Percentiles rank a stretch among this genome's conserved stretches.
Evolutionary conservation across 495 filamentous ascomycete species (phyloP).

Genomic region (Xylaria longipes): DNA sequence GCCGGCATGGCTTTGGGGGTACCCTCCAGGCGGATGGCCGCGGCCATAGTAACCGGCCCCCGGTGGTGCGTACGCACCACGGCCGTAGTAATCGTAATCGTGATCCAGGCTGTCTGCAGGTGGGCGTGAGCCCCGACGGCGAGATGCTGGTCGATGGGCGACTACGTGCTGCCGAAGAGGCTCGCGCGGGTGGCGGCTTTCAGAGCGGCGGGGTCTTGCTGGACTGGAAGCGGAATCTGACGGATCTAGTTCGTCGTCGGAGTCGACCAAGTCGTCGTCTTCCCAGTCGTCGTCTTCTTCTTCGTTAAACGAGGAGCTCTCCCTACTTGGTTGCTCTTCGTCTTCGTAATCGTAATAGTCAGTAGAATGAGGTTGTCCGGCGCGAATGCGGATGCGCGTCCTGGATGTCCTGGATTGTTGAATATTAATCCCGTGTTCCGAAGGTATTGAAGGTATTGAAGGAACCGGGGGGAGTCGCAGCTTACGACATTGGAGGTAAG

Average conservation of each 20-base stretch:
- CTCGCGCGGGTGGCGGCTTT: conserved; percentile 40
- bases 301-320: conserved; percentile 33
- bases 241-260: conserved; percentile 72
- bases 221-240: conserved; percentile 80
- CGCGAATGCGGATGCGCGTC: conserved; percentile 33
- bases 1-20: conserved; percentile 50
- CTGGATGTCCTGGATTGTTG: conserved; percentile 20
- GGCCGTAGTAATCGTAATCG: conserved; percentile 47
- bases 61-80: conserved; percentile 41
- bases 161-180: conserved; percentile 47
- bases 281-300: conserved; percentile 58
- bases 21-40: conserved; percentile 33
- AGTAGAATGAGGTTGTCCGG: conserved; percentile 13
- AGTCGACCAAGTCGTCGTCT: conserved; percentile 50
- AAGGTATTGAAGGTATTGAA: conserved; percentile 20
- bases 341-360: conserved; percentile 39
- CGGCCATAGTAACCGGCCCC: conserved; percentile 45
- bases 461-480: conserved; percentile 25
- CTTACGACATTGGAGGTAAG: conserved; percentile 60
- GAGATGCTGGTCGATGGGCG: conserved; percentile 45
- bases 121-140: conserved; percentile 44
- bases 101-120: conserved; percentile 57
- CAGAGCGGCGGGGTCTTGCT: conserved; percentile 46
- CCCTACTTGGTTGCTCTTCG: conserved; percentile 24
- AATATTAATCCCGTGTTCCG: conserved; percentile 24